Percentiles rank a stretch among this genome's conserved stretches.
Evolutionary conservation across 2,329 filamentous ascomycete genomes (phyloP).

Genomic region (Aureobasidium pullulans): DNA sequence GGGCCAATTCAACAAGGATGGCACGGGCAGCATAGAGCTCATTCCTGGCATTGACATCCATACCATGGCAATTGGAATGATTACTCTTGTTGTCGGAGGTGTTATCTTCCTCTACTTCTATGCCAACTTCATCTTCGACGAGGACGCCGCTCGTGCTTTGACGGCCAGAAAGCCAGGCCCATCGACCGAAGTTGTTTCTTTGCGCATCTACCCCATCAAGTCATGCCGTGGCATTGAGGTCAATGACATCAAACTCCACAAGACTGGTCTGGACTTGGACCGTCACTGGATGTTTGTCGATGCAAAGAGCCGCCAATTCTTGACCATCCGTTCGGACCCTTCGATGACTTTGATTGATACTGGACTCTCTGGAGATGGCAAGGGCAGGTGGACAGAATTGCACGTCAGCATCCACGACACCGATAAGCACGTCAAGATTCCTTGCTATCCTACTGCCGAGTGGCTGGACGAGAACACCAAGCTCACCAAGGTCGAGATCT

Average conservation of each 20-base stretch:
- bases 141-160: not conserved
- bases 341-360: slow-evolving; percentile 58
- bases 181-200: slow-evolving; percentile 34
- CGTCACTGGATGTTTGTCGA: slow-evolving; percentile 61
- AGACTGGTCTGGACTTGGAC: slow-evolving; percentile 54
- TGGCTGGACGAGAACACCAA: slow-evolving; percentile 51
- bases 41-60: slow-evolving; percentile 7
- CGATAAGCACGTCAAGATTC: slow-evolving; percentile 41
- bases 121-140: slow-evolving; percentile 11
- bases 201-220: slow-evolving; percentile 59
- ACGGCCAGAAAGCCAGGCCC: not conserved
- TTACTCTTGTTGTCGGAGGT: slow-evolving; percentile 1
- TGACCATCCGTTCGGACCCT: slow-evolving; percentile 55
- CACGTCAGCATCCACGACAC: slow-evolving; percentile 41
- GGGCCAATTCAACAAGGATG: slow-evolving; percentile 1
- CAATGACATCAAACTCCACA: slow-evolving; percentile 43
- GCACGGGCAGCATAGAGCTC: slow-evolving; percentile 9
- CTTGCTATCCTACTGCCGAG: slow-evolving; percentile 45
- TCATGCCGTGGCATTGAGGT: slow-evolving; percentile 57
- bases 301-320: slow-evolving; percentile 45
- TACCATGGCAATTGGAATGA: slow-evolving; percentile 7
- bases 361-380: slow-evolving; percentile 34
- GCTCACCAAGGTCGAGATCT: slow-evolving; percentile 47
- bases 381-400: slow-evolving; percentile 31
- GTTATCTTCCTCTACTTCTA: slow-evolving; percentile 7